A percentile compares a stretch with the other conserved stretches of the same genome.
Conservation (phyloP, 768 basidiomycete genomes). For the Chlorophyllum brunneum region DNA sequence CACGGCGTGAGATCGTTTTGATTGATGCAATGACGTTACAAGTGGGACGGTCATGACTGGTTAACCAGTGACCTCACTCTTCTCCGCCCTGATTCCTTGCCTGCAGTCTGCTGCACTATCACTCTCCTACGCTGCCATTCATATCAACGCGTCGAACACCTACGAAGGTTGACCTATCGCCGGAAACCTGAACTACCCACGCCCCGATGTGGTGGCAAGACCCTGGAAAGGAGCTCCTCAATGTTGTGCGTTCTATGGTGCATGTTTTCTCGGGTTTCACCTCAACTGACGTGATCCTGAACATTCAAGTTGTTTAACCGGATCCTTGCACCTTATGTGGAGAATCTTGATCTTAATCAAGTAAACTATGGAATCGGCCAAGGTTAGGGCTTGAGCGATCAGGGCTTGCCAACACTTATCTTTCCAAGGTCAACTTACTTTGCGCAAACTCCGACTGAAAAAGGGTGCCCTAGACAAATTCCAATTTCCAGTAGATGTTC, state of each 20-base stretch:
- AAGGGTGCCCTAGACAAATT: constrained; percentile 94
- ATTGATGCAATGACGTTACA: constrained; percentile 11
- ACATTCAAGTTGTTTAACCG: constrained; percentile 72
- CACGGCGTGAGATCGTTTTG: neutral
- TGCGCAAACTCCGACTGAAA: constrained; percentile 83
- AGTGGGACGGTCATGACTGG: neutral
- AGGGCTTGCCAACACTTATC: neutral
- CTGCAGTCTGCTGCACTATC: too few species aligned
- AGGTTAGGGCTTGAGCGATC: constrained; percentile 40
- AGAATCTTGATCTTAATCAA: constrained; percentile 92
- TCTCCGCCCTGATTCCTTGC: neutral
- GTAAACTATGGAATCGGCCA: constrained; percentile 91
- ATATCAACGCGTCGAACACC: too few species aligned
- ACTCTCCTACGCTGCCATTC: too few species aligned
- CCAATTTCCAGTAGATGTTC: constrained; percentile 89
- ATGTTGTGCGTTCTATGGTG: constrained; percentile 51
- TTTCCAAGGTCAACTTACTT: constrained; percentile 63
- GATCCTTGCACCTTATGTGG: constrained; percentile 91
- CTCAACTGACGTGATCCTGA: neutral
- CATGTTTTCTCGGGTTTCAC: neutral
- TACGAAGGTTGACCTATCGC: too few species aligned
- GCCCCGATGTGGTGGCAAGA: constrained; percentile 78
- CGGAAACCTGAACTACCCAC: neutral
- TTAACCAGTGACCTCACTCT: constrained; percentile 1
- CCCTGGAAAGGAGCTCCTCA: constrained; percentile 80